Evolutionary conservation across 2,329 filamentous ascomycete genomes (phyloP), one percentile per base, ranked within the genome.

Genomic region (Sporothrix protearum): DNA sequence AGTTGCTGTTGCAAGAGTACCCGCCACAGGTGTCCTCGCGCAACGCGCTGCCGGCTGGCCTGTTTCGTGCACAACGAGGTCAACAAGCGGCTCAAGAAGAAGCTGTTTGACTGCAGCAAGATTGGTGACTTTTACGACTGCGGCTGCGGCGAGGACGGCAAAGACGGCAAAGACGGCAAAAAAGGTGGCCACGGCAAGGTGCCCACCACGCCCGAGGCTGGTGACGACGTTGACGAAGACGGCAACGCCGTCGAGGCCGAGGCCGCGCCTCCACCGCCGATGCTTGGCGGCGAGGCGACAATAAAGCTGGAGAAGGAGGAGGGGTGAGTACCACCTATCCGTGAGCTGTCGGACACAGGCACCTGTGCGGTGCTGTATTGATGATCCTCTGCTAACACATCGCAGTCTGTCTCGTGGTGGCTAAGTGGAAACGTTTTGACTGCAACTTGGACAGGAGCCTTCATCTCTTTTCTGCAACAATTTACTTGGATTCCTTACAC

Each of bases 111-210:
- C 79, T 92, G 89, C 76, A 86, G 83, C 72, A 87, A 88, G 39
- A 89, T 92, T 77, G 89, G 89, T 19, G 89, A 91, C 76, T 89
- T 90, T 77, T 92, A 91, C 79, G 89, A 92, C 77, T 92, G 89
- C 77, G 89, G 89, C 0, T 92, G 89, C 76, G 89, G 88, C 16
- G 89, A 91, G n/a, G 88, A 89, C 73, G 84, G 84, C 22, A 83
- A 84, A 76, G 82, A 84, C 74, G 77, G 77, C 72, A n/a, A n/a
- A n/a, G n/a, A n/a, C n/a, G n/a, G n/a, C n/a, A n/a, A 68, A n/a
- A 53, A 69, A 71, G 67, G n/a, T n/a, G 68, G 22, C 30, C 10
- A 76, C 1, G 74, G 73, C 68, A 79, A 75, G 71, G 73, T 61
- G 25, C 74, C 64, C 33, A 77, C 77, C 70, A 77, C 76, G 45